Conservation (phyloP, 1,284 basidiomycete species). For the Malassezia japonica region DNA sequence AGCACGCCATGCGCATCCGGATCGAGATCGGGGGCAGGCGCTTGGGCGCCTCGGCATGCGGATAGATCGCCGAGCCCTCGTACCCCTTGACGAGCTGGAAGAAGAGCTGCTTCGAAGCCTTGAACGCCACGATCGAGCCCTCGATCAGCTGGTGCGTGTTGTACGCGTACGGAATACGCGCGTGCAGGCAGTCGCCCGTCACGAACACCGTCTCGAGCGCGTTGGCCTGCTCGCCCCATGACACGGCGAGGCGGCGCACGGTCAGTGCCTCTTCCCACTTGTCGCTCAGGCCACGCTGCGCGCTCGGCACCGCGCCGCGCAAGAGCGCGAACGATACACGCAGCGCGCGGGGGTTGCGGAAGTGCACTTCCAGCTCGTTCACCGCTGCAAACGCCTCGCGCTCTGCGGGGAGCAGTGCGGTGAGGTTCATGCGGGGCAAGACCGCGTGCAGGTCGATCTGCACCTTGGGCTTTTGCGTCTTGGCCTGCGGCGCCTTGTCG, state of each 20-base stretch:
- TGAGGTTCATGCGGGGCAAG: slow-evolving; percentile 24
- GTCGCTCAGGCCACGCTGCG: slow-evolving; percentile 27
- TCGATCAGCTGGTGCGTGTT: slow-evolving; percentile 55
- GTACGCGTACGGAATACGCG: slow-evolving; percentile 73
- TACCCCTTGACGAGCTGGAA: slow-evolving; percentile 49
- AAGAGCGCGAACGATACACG: slow-evolving; percentile 46
- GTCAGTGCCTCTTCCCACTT: slow-evolving; percentile 72
- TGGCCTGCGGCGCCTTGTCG: background rate
- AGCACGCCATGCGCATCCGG: slow-evolving; percentile 55
- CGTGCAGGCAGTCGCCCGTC: slow-evolving; percentile 59
- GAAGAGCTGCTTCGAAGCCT: slow-evolving; percentile 50
- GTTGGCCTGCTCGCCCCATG: slow-evolving; percentile 11
- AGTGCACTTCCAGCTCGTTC: background rate
- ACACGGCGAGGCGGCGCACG: slow-evolving; percentile 54
- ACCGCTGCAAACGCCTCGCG: background rate
- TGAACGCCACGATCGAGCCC: slow-evolving; percentile 49
- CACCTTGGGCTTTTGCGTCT: background rate
- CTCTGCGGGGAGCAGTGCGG: slow-evolving; percentile 3
- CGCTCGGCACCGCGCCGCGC: slow-evolving; percentile 51
- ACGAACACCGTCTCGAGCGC: slow-evolving; percentile 47
- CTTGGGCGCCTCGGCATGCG: slow-evolving; percentile 40
- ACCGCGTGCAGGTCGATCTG: background rate
- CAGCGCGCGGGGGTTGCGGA: slow-evolving; percentile 19
- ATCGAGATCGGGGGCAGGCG: slow-evolving; percentile 55
- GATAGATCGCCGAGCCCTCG: slow-evolving; percentile 33